Conservation (phyloP, 441 rosid species). For the Gossypium gossypioides region DNA sequence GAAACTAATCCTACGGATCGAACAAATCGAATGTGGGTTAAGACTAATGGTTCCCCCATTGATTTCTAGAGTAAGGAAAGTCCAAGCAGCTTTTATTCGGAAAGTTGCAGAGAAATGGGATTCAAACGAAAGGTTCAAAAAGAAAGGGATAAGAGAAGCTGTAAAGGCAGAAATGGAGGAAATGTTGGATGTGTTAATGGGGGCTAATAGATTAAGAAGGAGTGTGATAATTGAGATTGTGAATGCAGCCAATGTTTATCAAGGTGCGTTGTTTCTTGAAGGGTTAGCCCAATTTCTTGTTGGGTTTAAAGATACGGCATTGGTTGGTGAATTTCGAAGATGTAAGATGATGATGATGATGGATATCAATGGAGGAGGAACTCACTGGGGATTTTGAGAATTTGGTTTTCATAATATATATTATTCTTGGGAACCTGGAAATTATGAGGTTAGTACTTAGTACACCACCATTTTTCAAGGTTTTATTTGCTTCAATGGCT, state of each 20-base stretch:
- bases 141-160: slow-evolving; percentile 27
- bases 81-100: slow-evolving; percentile 34
- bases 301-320: slow-evolving; percentile 47
- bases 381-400: background rate
- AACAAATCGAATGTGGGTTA: slow-evolving; percentile 71
- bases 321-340: slow-evolving; percentile 35
- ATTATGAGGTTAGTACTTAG: too few relatives aligned
- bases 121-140: slow-evolving; percentile 9
- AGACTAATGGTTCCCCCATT: slow-evolving; percentile 67
- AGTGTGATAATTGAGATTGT: slow-evolving; percentile 59
- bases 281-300: slow-evolving; percentile 61
- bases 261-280: slow-evolving; percentile 69
- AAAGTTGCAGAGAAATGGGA: slow-evolving; percentile 40
- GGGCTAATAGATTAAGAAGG: slow-evolving; percentile 57
- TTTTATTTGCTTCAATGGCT: too few relatives aligned
- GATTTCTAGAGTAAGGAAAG: slow-evolving; percentile 33
- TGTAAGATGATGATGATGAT: slow-evolving; percentile 15
- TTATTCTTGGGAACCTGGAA: too few relatives aligned
- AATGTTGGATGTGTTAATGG: slow-evolving; percentile 45
- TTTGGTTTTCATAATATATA: background rate
- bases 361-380: slow-evolving; percentile 4
- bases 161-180: slow-evolving; percentile 54
- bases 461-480: too few relatives aligned
- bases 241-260: slow-evolving; percentile 42
- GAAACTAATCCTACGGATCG: slow-evolving; percentile 32